Evolutionary conservation across 2,329 filamentous ascomycete species (phyloP).

Genomic region (Calonectria naviculata): DNA sequence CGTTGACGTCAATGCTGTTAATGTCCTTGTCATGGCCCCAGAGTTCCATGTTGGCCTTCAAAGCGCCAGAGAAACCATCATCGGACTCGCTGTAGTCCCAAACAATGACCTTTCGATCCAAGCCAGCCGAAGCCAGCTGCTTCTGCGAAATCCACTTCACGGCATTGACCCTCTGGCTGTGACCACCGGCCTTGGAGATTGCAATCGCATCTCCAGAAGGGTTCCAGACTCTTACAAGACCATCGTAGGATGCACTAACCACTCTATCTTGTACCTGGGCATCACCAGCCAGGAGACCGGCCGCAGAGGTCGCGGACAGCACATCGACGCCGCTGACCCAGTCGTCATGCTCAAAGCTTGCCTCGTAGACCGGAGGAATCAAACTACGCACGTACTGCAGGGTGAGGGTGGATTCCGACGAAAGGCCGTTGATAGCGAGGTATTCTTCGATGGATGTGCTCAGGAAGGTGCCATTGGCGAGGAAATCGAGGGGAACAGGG

Average conservation of each 20-base stretch:
- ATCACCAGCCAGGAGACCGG: constrained; percentile 59
- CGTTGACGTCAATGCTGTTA: constrained; percentile 80
- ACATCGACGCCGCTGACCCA: constrained; percentile 94
- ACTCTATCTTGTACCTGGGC: constrained; percentile 64
- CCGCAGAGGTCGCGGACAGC: constrained; percentile 73
- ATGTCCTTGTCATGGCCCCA: constrained; percentile 84
- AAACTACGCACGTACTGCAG: constrained; percentile 95
- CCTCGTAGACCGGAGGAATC: constrained; percentile 88
- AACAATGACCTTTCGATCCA: constrained; percentile 87
- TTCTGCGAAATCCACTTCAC: constrained; percentile 84
- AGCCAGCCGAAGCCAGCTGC: constrained; percentile 83
- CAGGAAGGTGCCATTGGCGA: constrained; percentile 93
- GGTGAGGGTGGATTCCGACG: constrained; percentile 85
- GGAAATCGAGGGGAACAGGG: constrained; percentile 89
- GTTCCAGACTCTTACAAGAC: constrained; percentile 89
- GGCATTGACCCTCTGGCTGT: constrained; percentile 82
- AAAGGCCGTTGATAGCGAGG: constrained; percentile 86
- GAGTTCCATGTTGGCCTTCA: constrained; percentile 82
- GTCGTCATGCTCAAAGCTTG: constrained; percentile 96
- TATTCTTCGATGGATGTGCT: constrained; percentile 92
- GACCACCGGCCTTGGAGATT: constrained; percentile 79
- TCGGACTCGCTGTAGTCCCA: constrained; percentile 86
- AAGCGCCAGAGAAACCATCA: constrained; percentile 67
- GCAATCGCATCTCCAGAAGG: constrained; percentile 87
- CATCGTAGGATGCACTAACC: constrained; percentile 94